phyloP scores from a whole-genome alignment of 2,329 filamentous ascomycete species.

The Pseudogymnoascus sp. region DNA sequence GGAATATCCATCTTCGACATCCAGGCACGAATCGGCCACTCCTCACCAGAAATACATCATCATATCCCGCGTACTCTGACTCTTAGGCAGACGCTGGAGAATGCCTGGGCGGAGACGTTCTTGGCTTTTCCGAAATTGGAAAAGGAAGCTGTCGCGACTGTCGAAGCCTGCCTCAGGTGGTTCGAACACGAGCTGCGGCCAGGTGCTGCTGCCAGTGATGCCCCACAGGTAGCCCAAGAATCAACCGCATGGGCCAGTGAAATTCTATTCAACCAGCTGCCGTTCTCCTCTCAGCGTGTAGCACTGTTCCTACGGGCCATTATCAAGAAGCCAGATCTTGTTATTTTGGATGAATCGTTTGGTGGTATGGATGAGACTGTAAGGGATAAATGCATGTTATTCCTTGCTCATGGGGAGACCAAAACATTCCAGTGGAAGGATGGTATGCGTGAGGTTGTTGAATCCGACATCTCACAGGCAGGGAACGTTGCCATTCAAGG shows the following conservation, averaged over 20 bases:
- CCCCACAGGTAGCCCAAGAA: conserved; percentile 13
- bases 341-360: conserved; percentile 83
- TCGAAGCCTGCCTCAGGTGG: conserved; percentile 66
- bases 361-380: conserved; percentile 76
- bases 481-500: conserved; percentile 50
- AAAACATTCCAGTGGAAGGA: conserved; percentile 30
- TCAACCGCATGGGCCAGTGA: conserved; percentile 57
- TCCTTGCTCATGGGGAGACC: conserved; percentile 60
- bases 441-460: conserved; percentile 28
- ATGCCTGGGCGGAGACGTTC: conserved; percentile 87
- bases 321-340: conserved; percentile 71
- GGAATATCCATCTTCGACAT: conserved; percentile 91
- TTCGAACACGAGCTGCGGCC: conserved; percentile 70
- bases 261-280: conserved; percentile 63
- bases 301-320: conserved; percentile 76
- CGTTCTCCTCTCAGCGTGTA: conserved; percentile 77
- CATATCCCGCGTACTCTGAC: conserved; percentile 78
- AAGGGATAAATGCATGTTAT: conserved; percentile 79
- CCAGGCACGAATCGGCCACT: conserved; percentile 83
- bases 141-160: conserved; percentile 45
- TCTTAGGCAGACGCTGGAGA: conserved; percentile 69
- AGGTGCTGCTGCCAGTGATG: conserved; percentile 20
- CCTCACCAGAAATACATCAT: conserved; percentile 86
- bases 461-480: conserved; percentile 39
- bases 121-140: conserved; percentile 61